Evolutionary conservation across 176 grass and related monocot species (phyloP).

Genomic region (Oryza glaberrima): DNA sequence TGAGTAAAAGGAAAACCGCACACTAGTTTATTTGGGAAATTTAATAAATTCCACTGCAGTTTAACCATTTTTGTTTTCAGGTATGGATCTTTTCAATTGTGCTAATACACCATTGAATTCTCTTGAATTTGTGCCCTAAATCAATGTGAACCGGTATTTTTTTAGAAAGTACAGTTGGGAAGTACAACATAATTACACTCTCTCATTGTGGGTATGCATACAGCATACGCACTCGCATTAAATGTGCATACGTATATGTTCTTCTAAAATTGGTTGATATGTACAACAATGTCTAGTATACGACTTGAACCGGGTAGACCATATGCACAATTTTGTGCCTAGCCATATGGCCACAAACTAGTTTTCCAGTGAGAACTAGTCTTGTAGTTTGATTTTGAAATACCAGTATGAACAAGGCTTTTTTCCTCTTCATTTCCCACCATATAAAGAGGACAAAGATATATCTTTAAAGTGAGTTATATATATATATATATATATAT

Average conservation of each 20-base stretch:
- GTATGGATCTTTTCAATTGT: too few species aligned
- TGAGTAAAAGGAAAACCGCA: background rate
- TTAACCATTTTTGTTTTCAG: background rate
- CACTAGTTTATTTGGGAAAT: background rate
- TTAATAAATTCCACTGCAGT: background rate
- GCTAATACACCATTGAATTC: too few species aligned
- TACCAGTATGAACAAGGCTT: constrained; percentile 49
- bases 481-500: constrained; percentile 33
- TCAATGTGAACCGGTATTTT: background rate
- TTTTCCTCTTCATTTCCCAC: constrained; percentile 37
- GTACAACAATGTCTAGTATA: background rate
- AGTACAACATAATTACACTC: background rate
- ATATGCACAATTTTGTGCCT: background rate
- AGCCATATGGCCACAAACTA: background rate
- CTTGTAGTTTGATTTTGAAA: background rate
- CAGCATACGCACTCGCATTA: background rate
- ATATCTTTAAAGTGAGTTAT: constrained; percentile 20
- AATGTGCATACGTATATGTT: background rate
- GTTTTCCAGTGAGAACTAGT: background rate
- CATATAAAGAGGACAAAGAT: constrained; percentile 21
- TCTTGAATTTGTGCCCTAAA: too few species aligned
- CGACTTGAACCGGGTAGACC: background rate
- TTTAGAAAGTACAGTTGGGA: background rate
- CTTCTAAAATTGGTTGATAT: background rate
- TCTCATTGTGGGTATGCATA: background rate